Evolutionary conservation across 2,329 filamentous ascomycete species (phyloP), one percentile per base, ranked within the genome.

Genomic region (Dactylellina sp.): DNA sequence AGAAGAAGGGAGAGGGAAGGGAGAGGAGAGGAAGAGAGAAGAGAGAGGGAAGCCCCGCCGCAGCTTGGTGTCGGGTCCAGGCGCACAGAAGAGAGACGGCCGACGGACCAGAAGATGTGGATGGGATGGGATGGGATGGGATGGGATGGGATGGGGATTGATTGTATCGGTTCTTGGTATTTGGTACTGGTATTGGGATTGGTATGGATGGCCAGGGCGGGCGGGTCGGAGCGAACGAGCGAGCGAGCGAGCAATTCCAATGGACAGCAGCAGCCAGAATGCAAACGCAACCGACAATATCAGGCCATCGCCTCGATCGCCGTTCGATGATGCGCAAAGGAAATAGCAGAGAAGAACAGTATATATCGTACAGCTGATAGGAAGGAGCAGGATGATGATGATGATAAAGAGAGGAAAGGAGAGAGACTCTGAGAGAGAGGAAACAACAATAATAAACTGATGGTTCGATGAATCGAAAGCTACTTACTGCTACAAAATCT

Each of bases 171-270:
- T 3, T 14, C n/a, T n/a, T n/a, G n/a, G n/a, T n/a, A n/a, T n/a
- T n/a, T n/a, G n/a, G n/a, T n/a, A n/a, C n/a, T n/a, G n/a, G n/a
- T n/a, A n/a, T n/a, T n/a, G n/a, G 14, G 25, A 60, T 32, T 32
- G 18, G n/a, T 42, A 42, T 16, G 52, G 52, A 56, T 44, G 25
- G 52, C 25, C 44, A 47, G 47, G 52, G 68, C 66, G 44, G 66
- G 39, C 68, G 60, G 68, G 68, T 72, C 60, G 68, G 68, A 72
- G 68, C 59, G 66, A 64, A 35, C n/a, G 22, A 47, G n/a, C n/a
- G n/a, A n/a, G 60, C 56, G 56, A 49, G 42, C 16, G 56, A 37
- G 24, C 46, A 32, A 62, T 18, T 40, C 35, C 7, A 44, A 40
- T 25, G 7, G 28, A 32, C 28, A 4, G 28, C 28, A 4, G 28